Percentiles rank a stretch among this genome's conserved stretches.
Evolutionary conservation across 148 eudicot genomes (phyloP).

Genomic region (Cornus controversa): DNA sequence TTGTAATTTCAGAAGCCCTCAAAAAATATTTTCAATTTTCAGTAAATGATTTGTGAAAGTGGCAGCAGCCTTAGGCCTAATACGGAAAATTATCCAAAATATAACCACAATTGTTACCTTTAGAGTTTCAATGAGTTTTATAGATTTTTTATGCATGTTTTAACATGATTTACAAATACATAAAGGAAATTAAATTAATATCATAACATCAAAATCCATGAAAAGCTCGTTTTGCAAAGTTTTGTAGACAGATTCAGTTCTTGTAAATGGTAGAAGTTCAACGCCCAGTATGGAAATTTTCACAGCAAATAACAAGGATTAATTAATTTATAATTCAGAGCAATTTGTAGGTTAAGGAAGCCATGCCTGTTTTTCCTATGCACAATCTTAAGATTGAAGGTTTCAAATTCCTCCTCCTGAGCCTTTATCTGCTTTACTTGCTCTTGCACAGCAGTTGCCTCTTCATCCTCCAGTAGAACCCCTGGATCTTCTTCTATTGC

Average conservation of each 20-base stretch:
- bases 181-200: too few relatives aligned
- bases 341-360: neutral
- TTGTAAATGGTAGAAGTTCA: neutral
- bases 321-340: neutral
- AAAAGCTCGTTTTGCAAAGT: neutral
- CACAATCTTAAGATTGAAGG: constrained; percentile 87
- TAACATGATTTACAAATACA: neutral
- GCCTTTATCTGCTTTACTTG: constrained; percentile 98
- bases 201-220: neutral
- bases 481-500: constrained; percentile 67
- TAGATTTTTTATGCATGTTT: too few relatives aligned
- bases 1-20: too few relatives aligned
- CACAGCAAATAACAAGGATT: neutral
- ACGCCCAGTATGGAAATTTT: neutral
- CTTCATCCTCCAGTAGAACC: constrained; percentile 87
- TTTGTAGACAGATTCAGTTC: neutral
- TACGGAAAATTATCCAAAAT: neutral
- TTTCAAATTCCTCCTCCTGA: constrained; percentile 97
- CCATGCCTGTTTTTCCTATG: constrained; percentile 95
- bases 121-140: too few relatives aligned
- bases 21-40: too few relatives aligned
- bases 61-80: neutral
- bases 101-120: neutral
- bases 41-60: neutral
- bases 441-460: constrained; percentile 96